A percentile compares a stretch with the other conserved stretches of the same genome.
phyloP scores from a whole-genome alignment of 805 yeast species.

The Torulaspora maleeae region DNA sequence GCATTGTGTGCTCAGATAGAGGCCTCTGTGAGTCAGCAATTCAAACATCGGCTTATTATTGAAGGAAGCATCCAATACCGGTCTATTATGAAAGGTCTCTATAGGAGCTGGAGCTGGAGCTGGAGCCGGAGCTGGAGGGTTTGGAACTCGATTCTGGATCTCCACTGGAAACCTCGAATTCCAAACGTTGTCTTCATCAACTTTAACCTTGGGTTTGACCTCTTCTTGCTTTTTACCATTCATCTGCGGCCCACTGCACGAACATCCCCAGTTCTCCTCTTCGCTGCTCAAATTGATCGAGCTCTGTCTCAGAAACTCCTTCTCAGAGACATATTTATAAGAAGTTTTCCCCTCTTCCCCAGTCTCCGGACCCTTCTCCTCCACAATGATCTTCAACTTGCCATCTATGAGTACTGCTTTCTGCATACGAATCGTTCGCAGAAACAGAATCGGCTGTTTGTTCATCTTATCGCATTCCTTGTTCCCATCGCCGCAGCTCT shows the following conservation, averaged over 20 bases:
- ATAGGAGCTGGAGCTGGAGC: too few species aligned
- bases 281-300: constrained; percentile 2
- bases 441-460: constrained; percentile 30
- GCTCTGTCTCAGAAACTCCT: constrained; percentile 25
- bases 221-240: background rate
- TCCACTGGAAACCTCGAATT: background rate
- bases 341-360: constrained; percentile 6
- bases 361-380: constrained; percentile 10
- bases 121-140: too few species aligned
- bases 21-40: constrained; percentile 33
- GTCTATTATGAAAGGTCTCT: background rate
- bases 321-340: constrained; percentile 25
- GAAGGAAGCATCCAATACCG: background rate
- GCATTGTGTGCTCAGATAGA: constrained; percentile 33
- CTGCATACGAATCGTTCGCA: constrained; percentile 25
- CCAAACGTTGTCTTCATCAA: background rate
- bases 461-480: constrained; percentile 23
- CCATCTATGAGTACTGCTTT: constrained; percentile 32
- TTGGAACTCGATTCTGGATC: background rate
- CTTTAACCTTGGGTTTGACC: background rate
- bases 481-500: constrained; percentile 3
- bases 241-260: background rate
- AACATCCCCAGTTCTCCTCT: background rate
- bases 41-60: constrained; percentile 24
- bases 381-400: constrained; percentile 27